phyloP scores from a whole-genome alignment of 345 rosid species.

The Arabidopsis thaliana region DNA sequence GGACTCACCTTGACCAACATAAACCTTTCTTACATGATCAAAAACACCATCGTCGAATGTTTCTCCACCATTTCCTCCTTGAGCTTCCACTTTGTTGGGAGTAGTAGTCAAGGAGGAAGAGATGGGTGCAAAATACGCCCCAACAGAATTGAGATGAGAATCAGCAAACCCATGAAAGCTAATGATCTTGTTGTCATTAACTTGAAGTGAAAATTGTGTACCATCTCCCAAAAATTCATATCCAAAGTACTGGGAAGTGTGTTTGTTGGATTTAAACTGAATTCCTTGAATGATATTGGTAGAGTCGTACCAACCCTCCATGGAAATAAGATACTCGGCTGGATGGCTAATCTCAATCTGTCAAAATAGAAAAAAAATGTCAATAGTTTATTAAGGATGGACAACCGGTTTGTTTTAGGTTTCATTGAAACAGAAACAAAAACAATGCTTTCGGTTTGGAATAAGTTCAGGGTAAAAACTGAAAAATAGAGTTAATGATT shows the following conservation, averaged over 20 bases:
- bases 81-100: not conserved
- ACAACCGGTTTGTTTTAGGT: no score
- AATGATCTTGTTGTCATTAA: slow-evolving; percentile 38
- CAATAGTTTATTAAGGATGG: no score
- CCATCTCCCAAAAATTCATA: slow-evolving; percentile 13
- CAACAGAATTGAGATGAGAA: slow-evolving; percentile 29
- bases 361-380: not conserved
- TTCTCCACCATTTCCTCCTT: slow-evolving; percentile 21
- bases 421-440: no score
- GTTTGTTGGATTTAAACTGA: slow-evolving; percentile 27
- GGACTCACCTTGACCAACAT: slow-evolving; percentile 3
- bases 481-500: no score
- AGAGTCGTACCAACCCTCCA: slow-evolving; percentile 14
- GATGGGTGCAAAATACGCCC: slow-evolving; percentile 36
- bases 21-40: not conserved
- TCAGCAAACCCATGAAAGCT: slow-evolving; percentile 38
- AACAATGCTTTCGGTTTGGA: no score
- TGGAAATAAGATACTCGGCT: slow-evolving; percentile 5
- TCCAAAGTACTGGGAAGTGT: not conserved
- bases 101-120: slow-evolving; percentile 10
- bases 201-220: slow-evolving; percentile 24
- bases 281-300: slow-evolving; percentile 24
- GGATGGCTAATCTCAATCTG: slow-evolving; percentile 19
- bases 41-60: slow-evolving; percentile 25
- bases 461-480: no score